phyloP scores from a whole-genome alignment of 2,329 filamentous ascomycete species.

The Aotearoamyces nothofagi region DNA sequence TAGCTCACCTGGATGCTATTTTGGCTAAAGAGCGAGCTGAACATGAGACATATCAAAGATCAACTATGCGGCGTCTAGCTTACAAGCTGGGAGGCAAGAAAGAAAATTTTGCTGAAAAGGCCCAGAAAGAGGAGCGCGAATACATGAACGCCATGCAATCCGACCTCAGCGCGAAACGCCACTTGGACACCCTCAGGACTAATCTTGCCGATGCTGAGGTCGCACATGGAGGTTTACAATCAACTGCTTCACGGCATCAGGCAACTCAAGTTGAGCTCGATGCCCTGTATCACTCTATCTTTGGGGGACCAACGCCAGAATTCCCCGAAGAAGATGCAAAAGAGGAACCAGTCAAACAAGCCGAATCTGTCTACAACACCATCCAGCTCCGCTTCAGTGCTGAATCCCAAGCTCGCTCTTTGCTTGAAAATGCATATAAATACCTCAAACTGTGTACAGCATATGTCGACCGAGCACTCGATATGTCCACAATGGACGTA shows the following conservation, averaged over 20 bases:
- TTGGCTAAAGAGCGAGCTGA: conserved; percentile 32
- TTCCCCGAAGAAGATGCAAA: conserved; percentile 36
- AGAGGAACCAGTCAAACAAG: conserved; percentile 23
- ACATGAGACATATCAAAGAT: conserved; percentile 36
- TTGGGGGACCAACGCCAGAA: conserved; percentile 33
- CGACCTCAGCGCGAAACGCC: conserved; percentile 28
- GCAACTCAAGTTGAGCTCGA: conserved; percentile 31
- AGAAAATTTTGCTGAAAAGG: conserved; percentile 31
- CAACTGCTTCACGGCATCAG: conserved; percentile 20
- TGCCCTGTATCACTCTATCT: conserved; percentile 35
- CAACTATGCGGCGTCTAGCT: conserved; percentile 32
- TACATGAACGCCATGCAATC: conserved; percentile 36
- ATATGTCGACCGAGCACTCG: conserved; percentile 27
- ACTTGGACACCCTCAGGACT: conserved; percentile 23
- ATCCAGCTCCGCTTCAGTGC: conserved; percentile 21
- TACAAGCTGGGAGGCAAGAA: conserved; percentile 33
- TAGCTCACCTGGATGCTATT: conserved; percentile 24
- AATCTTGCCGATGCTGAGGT: conserved; percentile 26
- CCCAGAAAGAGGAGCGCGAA: conserved; percentile 36
- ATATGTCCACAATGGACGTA: conserved; percentile 28
- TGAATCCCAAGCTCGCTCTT: conserved; percentile 25
- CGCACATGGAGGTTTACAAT: conserved; percentile 22
- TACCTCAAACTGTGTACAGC: conserved; percentile 21
- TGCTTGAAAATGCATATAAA: conserved; percentile 25
- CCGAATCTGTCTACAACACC: conserved; percentile 23